Base-by-base conservation (phyloP, 2,329 filamentous ascomycete species). In the Colletotrichum endophyticum region DNA sequence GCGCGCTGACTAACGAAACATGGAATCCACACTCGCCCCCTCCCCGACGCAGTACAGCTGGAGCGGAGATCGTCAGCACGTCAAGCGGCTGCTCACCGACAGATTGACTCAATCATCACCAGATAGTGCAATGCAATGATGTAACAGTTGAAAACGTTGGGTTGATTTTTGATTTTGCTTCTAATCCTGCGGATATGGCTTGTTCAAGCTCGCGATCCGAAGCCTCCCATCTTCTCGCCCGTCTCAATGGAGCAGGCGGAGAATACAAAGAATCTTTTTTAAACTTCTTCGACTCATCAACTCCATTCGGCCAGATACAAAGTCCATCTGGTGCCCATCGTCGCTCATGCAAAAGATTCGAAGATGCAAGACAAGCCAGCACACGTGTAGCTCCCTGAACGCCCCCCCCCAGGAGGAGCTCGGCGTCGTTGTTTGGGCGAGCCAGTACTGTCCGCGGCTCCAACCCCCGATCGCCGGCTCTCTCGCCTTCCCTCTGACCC, bases 311-410 rank as follows among this genome's bases (percentile, higher is more conserved):
- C 75, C 71, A 76, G 74, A 76, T 66, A 61, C 57, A 71, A 72
- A 64, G 30, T 39, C 32, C 32, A 15, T 77, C 75, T 77, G 75
- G 66, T 66, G 53, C 66, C 66, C 53, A 57, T 76, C 77, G 56
- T 78, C 77, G 77, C 76, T 78, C 77, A 78, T 78, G 77, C 76
- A 78, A 75, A 68, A 77, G 36, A 68, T 63, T 72, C 44, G 53
- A 70, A 73, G 63, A 73, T 76, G 73, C 64, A 53, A 73, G 70
- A 76, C 70, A 66, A 70, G 34, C 70, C 64, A 69, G 56, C 70
- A 70, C 57, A 76, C 70, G 39, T 72, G 69, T 77, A 75, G 67
- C 73, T 68, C 56, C 77, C 70, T 62, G 56, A 78, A 78, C 77
- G 76, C 77, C 53, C 76, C 49, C 76, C 49, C 34, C 57, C 16